Base-by-base conservation (phyloP, 176 grass and related monocot species). In the Juncus effusus region DNA sequence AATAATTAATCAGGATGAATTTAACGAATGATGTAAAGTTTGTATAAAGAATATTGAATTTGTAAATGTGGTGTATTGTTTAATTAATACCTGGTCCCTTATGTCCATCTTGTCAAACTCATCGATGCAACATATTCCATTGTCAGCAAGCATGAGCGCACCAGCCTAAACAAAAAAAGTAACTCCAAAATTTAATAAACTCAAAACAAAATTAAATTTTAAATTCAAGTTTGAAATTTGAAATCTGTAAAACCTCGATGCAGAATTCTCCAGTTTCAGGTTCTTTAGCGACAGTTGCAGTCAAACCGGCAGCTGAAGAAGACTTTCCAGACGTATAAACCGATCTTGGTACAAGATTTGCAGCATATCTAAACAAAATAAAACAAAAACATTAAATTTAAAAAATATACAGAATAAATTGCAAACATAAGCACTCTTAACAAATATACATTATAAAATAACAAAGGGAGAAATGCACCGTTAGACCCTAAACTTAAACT, bases 61-160 rank as follows among this genome's bases (percentile, higher is more conserved):
- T 82, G 65, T 38, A 76, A 14, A 79, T 58, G 16, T 45, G 14
- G 78, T 37, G 44, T 63, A 47, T 47, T 47, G 4, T 11, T 51
- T 41, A 39, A 19, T 7, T 36, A 7, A 47, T 80, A 87, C 94
- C 85, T 99, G 94, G 72, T 99, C 94, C 51, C 76, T 99, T 54
- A 99, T 82, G 50, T 99, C 94, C 94, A 99, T 99, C 59, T 99
- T 99, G 86, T 99, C 94, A 78, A 99, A 99, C 88, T 99, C 94
- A 78, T 99, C 94, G 10, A 99, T 99, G 70, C 94, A 99, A 70
- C 94, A 99, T 67, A 93, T 13, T 44, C 88, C 94, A 76, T 99
- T 99, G 74, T 99, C 94, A 69, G 94, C 94, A 68, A 99, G 82
- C 94, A 99, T 99, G 38, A 99, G 80, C 62, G 94, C 94, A 76